Percentiles rank a stretch among this genome's conserved stretches.
Conservation (phyloP, 306 rosid species). For the Ormosia emarginata region DNA sequence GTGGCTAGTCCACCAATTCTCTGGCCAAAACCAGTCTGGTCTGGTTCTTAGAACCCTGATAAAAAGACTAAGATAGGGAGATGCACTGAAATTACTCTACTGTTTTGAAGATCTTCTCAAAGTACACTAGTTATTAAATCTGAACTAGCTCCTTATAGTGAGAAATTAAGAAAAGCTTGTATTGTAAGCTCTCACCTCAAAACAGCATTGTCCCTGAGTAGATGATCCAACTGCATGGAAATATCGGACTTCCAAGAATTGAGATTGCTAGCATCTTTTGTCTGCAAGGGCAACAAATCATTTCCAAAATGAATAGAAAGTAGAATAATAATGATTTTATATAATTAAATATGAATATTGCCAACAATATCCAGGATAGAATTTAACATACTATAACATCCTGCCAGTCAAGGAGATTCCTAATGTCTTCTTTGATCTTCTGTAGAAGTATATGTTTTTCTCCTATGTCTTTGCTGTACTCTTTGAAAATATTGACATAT, state of each 20-base stretch:
- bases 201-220: slow-evolving; percentile 59
- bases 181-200: slow-evolving; percentile 56
- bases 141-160: not conserved
- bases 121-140: not conserved
- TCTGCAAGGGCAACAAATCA: slow-evolving; percentile 49
- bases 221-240: slow-evolving; percentile 61
- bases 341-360: not conserved
- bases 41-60: not conserved
- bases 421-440: slow-evolving; percentile 61
- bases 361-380: slow-evolving; percentile 6
- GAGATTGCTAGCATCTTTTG: slow-evolving; percentile 54
- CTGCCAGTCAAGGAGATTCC: slow-evolving; percentile 53
- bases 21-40: not conserved
- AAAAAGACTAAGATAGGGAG: not conserved
- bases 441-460: slow-evolving; percentile 50
- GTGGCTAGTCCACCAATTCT: not conserved
- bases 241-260: slow-evolving; percentile 70
- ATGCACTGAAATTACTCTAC: not conserved
- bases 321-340: not conserved
- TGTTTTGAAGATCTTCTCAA: not conserved
- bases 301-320: slow-evolving; percentile 2
- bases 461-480: slow-evolving; percentile 61
- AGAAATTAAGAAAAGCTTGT: not conserved
- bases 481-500: slow-evolving; percentile 70
- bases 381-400: slow-evolving; percentile 57